Conservation (phyloP, 1,284 basidiomycete genomes). For the Acaromyces ingoldii region DNA sequence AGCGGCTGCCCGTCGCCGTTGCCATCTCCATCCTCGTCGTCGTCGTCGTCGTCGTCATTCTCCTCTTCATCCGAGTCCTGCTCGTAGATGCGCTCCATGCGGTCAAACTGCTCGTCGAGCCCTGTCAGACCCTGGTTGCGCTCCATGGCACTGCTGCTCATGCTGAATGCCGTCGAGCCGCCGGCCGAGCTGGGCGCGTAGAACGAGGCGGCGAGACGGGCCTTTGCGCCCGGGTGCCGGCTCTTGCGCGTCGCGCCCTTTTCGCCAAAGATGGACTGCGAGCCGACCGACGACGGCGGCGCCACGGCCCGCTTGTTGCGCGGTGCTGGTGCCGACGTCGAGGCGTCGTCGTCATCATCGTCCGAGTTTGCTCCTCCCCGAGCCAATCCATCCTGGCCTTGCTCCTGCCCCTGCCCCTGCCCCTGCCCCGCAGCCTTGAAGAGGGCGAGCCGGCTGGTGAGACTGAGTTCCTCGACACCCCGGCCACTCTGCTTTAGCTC, state of each 20-base stretch:
- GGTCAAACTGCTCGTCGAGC: constrained; percentile 86
- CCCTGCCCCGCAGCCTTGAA: constrained; percentile 31
- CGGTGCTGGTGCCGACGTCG: neutral
- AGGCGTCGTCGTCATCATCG: constrained; percentile 24
- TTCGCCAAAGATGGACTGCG: constrained; percentile 17
- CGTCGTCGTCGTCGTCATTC: constrained; percentile 65
- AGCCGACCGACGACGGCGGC: constrained; percentile 21
- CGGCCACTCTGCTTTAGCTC: neutral
- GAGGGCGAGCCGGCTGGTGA: constrained; percentile 40
- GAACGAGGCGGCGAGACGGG: constrained; percentile 37
- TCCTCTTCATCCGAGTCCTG: constrained; percentile 70
- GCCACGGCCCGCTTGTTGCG: neutral
- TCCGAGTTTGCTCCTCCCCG: no score
- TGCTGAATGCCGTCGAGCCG: constrained; percentile 53
- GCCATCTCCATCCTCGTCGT: constrained; percentile 65
- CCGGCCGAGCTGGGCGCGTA: constrained; percentile 36
- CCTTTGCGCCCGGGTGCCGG: constrained; percentile 35
- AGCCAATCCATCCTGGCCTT: no score
- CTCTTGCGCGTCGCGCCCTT: constrained; percentile 4
- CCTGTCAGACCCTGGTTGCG: constrained; percentile 81
- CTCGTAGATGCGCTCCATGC: constrained; percentile 49
- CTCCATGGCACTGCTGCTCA: constrained; percentile 95
- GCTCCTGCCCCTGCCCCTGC: no score
- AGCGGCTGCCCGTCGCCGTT: constrained; percentile 61
- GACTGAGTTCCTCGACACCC: constrained; percentile 31